These are phyloP conservation scores for Eruca vesicaria DNA, from an alignment of 441 rosid species.

Conservation along the genomic window DNA sequence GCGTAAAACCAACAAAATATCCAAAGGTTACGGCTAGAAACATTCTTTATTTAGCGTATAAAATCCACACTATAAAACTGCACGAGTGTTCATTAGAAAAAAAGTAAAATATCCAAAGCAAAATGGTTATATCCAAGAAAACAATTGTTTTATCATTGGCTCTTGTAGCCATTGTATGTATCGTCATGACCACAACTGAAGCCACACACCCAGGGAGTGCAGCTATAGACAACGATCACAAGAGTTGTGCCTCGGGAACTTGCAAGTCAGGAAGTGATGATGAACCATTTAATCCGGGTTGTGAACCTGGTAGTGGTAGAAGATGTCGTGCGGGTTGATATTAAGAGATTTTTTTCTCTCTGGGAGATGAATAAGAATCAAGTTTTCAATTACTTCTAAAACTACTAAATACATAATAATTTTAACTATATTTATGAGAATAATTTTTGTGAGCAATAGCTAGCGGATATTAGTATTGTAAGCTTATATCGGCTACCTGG, in stretches of 20 bases:
- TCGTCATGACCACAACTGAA: neutral
- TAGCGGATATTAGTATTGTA: neutral
- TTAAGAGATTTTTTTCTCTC: neutral
- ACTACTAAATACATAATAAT: neutral
- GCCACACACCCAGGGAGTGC: neutral
- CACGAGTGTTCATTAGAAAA: neutral
- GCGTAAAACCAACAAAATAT: constrained; percentile 9
- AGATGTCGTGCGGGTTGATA: constrained; percentile 8
- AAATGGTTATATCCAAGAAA: constrained; percentile 13
- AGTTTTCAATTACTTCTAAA: neutral
- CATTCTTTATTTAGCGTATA: constrained; percentile 15
- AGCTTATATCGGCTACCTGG: neutral
- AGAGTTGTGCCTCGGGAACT: neutral
- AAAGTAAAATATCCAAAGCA: neutral
- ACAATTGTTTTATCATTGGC: neutral
- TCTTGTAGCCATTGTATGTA: neutral
- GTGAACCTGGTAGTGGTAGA: neutral
- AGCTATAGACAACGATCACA: neutral
- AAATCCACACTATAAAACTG: neutral
- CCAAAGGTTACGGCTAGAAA: neutral
- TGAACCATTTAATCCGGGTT: neutral
- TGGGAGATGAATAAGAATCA: neutral
- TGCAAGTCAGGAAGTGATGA: neutral
- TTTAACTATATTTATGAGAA: neutral
- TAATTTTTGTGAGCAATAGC: neutral